A percentile compares a stretch with the other conserved stretches of the same genome.
These are phyloP conservation scores for Pichia sp. DNA, from an alignment of 1,139 yeast species.

Conservation along the genomic window DNA sequence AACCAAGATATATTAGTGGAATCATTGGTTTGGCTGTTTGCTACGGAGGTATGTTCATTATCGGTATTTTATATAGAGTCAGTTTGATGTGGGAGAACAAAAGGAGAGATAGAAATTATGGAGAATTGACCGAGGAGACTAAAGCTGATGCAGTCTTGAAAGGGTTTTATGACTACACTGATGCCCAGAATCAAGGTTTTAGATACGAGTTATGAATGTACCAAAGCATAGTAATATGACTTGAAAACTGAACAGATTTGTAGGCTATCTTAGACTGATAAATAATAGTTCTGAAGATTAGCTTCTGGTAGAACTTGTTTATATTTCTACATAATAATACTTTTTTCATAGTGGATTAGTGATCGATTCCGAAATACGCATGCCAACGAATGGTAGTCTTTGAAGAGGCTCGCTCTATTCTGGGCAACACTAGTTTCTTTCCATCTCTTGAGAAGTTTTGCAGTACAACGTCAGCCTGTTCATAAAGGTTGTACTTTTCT, in stretches of 20 bases:
- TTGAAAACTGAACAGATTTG: neutral
- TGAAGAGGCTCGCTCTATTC: neutral
- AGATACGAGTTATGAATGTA: constrained; percentile 7
- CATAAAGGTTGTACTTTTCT: neutral
- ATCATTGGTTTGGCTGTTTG: constrained; percentile 8
- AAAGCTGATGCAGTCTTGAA: constrained; percentile 8
- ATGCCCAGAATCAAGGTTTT: constrained; percentile 9
- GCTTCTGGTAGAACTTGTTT: neutral
- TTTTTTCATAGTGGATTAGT: neutral
- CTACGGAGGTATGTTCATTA: constrained; percentile 8
- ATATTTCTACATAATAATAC: neutral
- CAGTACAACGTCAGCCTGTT: neutral
- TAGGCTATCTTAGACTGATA: neutral
- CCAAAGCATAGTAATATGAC: neutral
- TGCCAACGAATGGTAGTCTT: neutral
- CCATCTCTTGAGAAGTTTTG: neutral
- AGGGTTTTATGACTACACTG: constrained; percentile 11
- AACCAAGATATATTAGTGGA: constrained; percentile 35
- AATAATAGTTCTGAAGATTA: neutral
- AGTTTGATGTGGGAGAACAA: constrained; percentile 10
- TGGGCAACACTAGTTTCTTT: neutral
- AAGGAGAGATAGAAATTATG: constrained; percentile 5
- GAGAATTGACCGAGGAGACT: constrained; percentile 6
- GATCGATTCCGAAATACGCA: neutral
- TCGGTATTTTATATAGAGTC: constrained; percentile 11